Percentiles rank a stretch among this genome's conserved stretches.
Evolutionary conservation across 2,329 filamentous ascomycete genomes (phyloP).

Genomic region (Alternaria panax): DNA sequence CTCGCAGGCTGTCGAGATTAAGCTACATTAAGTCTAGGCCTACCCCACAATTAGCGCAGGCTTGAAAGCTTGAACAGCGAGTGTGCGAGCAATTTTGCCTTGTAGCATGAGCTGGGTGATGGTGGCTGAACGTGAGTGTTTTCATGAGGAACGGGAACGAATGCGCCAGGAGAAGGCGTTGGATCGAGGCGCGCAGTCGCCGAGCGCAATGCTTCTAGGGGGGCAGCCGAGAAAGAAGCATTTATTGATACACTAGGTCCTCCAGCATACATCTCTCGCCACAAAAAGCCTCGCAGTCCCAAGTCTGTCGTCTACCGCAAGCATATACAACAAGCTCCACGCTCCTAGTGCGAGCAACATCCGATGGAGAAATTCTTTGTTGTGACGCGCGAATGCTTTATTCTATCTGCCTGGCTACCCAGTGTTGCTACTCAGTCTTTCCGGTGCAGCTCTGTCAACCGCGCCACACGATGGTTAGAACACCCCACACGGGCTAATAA

Average conservation of each 20-base stretch:
- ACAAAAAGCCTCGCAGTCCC: neutral
- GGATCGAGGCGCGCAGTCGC: neutral
- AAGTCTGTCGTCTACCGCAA: neutral
- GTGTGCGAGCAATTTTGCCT: neutral
- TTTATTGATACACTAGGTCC: neutral
- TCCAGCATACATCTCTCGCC: neutral
- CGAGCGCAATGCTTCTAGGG: neutral
- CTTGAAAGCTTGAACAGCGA: constrained; percentile 2
- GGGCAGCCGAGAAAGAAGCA: no score
- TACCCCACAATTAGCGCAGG: constrained; percentile 16
- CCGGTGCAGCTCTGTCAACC: neutral
- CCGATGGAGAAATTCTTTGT: no score
- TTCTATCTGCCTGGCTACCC: no score
- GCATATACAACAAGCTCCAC: neutral
- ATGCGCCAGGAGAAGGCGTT: neutral
- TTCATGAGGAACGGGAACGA: neutral
- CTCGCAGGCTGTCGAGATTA: constrained; percentile 17
- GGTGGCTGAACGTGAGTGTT: neutral
- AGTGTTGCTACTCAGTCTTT: no score
- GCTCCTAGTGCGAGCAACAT: neutral
- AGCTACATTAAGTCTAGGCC: constrained; percentile 21
- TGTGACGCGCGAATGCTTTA: no score
- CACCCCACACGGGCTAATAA: neutral
- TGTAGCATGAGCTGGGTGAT: neutral
- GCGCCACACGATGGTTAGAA: neutral